These are phyloP conservation scores for Pichia sorboxylosa DNA, from an alignment of 1,139 yeast species.

Conservation along the genomic window DNA sequence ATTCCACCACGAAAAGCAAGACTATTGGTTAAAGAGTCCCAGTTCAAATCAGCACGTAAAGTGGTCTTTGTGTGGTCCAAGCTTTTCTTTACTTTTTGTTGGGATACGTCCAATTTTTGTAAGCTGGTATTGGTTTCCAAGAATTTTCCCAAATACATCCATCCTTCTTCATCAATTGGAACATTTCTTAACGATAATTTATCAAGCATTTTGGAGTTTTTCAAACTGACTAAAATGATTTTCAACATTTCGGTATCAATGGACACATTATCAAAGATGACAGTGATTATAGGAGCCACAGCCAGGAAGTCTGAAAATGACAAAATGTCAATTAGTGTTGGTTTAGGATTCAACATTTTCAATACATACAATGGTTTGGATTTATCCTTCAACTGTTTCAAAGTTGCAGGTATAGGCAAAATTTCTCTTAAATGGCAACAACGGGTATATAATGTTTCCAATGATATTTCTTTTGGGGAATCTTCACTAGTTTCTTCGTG, in stretches of 20 bases:
- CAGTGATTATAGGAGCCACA: conserved; percentile 67
- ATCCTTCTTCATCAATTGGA: conserved; percentile 55
- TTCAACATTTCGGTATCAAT: conserved; percentile 73
- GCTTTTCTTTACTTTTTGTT: conserved; percentile 34
- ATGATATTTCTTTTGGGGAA: conserved; percentile 27
- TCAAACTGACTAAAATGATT: conserved; percentile 52
- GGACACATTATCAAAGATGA: conserved; percentile 74
- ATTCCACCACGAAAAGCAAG: conserved; percentile 54
- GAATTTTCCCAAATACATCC: conserved; percentile 69
- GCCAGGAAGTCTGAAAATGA: conserved; percentile 84
- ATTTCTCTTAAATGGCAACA: conserved; percentile 92
- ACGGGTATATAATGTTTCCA: conserved; percentile 61
- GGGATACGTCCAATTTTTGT: conserved; percentile 67
- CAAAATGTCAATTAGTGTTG: conserved; percentile 78
- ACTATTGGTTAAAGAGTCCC: conserved; percentile 58
- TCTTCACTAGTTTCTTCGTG: conserved; percentile 8
- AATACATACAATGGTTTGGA: conserved; percentile 64
- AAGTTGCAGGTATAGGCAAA: conserved; percentile 75
- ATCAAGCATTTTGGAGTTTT: conserved; percentile 46
- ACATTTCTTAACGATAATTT: conserved; percentile 73
- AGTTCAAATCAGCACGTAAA: conserved; percentile 59
- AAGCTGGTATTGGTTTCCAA: conserved; percentile 46
- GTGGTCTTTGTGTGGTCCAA: conserved; percentile 31
- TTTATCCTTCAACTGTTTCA: conserved; percentile 70
- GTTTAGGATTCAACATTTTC: conserved; percentile 77